phyloP scores from a whole-genome alignment of 495 filamentous ascomycete species.

The Usnea hakonensis region DNA sequence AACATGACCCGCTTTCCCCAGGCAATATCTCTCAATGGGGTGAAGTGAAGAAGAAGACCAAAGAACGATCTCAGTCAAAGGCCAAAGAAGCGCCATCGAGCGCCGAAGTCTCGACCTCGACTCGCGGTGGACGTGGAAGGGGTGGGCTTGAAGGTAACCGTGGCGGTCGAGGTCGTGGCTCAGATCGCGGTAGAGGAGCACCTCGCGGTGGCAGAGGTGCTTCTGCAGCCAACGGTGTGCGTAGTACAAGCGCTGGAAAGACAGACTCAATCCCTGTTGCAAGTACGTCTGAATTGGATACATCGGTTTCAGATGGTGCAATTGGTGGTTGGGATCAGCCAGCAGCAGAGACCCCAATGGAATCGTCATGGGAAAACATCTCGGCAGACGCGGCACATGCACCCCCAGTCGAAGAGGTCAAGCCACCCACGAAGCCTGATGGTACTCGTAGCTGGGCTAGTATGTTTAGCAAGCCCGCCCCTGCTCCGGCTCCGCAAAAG shows the following conservation, averaged over 20 bases:
- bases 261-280: constrained; percentile 24
- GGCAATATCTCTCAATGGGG: constrained; percentile 89
- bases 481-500: constrained; percentile 27
- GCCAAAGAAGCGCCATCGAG: constrained; percentile 54
- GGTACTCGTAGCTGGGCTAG: constrained; percentile 32
- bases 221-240: constrained; percentile 41
- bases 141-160: constrained; percentile 58
- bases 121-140: constrained; percentile 58
- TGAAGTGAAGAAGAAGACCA: constrained; percentile 87
- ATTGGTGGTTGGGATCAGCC: constrained; percentile 27
- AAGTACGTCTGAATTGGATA: constrained; percentile 22
- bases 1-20: constrained; percentile 32
- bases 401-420: constrained; percentile 20
- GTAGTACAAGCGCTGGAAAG: constrained; percentile 27
- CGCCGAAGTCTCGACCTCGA: constrained; percentile 46
- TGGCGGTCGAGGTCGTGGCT: constrained; percentile 61
- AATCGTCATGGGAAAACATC: constrained; percentile 26
- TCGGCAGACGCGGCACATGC: constrained; percentile 27
- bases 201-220: constrained; percentile 63
- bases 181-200: constrained; percentile 64
- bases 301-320: constrained; percentile 15
- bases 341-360: constrained; percentile 26
- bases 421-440: constrained; percentile 22
- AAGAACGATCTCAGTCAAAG: constrained; percentile 77
- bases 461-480: constrained; percentile 34